These are phyloP conservation scores for Schizochytrium sp. DNA, from an alignment of 108 stramenopile species.

Conservation along the genomic window DNA sequence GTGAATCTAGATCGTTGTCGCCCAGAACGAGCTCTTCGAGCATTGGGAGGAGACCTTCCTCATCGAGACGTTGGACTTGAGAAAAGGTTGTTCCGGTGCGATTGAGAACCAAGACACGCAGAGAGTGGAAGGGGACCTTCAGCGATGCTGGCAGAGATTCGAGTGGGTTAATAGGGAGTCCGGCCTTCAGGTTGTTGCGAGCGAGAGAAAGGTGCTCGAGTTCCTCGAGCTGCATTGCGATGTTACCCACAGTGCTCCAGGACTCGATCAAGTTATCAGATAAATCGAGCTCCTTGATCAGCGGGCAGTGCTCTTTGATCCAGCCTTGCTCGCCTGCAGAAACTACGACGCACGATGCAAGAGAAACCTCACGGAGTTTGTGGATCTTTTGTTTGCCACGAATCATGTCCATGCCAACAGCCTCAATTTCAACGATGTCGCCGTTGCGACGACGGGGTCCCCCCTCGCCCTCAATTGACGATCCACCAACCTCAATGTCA, in stretches of 20 bases:
- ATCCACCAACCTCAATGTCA: background rate
- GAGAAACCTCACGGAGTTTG: constrained; percentile 53
- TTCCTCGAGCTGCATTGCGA: background rate
- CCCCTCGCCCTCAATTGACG: constrained; percentile 20
- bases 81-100: constrained; percentile 55
- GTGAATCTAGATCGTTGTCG: constrained; percentile 54
- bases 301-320: constrained; percentile 40
- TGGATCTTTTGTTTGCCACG: background rate
- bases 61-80: constrained; percentile 53
- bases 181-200: constrained; percentile 28
- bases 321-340: constrained; percentile 38
- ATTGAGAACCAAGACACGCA: constrained; percentile 46
- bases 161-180: constrained; percentile 51
- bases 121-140: constrained; percentile 12
- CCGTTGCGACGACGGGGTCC: constrained; percentile 40
- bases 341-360: constrained; percentile 57
- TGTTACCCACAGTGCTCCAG: constrained; percentile 14
- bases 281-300: constrained; percentile 37
- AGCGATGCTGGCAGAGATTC: constrained; percentile 25
- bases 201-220: constrained; percentile 56
- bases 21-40: constrained; percentile 59
- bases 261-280: constrained; percentile 47
- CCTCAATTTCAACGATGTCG: constrained; percentile 51
- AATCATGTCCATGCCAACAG: constrained; percentile 49
- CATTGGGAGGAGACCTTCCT: constrained; percentile 26